Conservation (phyloP, 164 flowering plant genomes). For the Echeveria elegans region DNA sequence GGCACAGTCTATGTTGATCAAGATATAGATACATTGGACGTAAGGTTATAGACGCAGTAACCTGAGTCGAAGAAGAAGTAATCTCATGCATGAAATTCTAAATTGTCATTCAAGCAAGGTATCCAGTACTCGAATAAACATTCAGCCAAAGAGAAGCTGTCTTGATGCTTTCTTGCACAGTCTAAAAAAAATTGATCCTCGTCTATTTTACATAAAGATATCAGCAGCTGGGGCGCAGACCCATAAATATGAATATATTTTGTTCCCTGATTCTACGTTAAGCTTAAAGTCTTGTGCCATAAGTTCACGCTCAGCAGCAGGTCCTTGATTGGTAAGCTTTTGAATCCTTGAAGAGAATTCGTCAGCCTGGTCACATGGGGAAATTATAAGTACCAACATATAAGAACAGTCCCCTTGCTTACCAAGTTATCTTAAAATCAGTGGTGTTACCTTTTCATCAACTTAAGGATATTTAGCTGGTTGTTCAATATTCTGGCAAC, state of each 20-base stretch:
- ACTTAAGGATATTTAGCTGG: slow-evolving; percentile 86
- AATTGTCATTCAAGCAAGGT: neutral
- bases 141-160: neutral
- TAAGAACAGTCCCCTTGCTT: neutral
- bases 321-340: slow-evolving; percentile 49
- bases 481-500: slow-evolving; percentile 82
- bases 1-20: too few species aligned
- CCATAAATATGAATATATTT: neutral
- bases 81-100: neutral
- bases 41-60: too few species aligned
- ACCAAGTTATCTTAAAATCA: neutral
- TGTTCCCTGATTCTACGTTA: neutral
- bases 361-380: slow-evolving; percentile 37
- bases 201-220: neutral
- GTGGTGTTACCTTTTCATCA: slow-evolving; percentile 70
- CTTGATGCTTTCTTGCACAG: neutral
- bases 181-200: neutral
- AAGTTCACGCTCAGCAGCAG: slow-evolving; percentile 41
- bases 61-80: too few species aligned
- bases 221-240: neutral
- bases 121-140: neutral
- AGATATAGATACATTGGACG: too few species aligned
- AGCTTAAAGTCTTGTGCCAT: slow-evolving; percentile 40
- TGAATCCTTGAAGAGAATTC: slow-evolving; percentile 64
- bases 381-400: neutral